A percentile compares a stretch with the other conserved stretches of the same genome.
phyloP scores from a whole-genome alignment of 164 flowering plant species.

The Brasenia schreberi region DNA sequence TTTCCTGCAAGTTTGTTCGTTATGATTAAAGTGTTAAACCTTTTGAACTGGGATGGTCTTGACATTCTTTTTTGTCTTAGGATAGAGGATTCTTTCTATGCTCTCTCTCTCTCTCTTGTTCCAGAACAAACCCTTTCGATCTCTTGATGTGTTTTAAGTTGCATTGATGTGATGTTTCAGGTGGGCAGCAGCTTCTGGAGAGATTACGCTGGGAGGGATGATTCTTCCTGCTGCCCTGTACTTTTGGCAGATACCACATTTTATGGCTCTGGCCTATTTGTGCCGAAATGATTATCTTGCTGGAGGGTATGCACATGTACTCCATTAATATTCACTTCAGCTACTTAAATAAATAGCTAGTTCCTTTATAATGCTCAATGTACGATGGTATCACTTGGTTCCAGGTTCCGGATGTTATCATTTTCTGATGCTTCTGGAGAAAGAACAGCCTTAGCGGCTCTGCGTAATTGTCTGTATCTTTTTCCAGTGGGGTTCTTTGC shows the following conservation, averaged over 20 bases:
- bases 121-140: no score
- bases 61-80: no score
- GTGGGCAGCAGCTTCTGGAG: constrained; percentile 91
- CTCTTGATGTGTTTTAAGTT: no score
- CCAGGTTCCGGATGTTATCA: constrained; percentile 76
- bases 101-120: no score
- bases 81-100: no score
- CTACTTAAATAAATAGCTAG: not conserved
- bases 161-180: constrained; percentile 18
- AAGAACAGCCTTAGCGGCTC: constrained; percentile 71
- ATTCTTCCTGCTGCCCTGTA: constrained; percentile 94
- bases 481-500: constrained; percentile 81
- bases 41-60: no score
- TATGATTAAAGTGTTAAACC: no score
- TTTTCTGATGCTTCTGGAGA: constrained; percentile 71
- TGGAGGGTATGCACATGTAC: constrained; percentile 61
- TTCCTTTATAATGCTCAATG: not conserved
- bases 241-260: constrained; percentile 98
- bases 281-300: constrained; percentile 91
- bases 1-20: no score
- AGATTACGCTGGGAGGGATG: constrained; percentile 58
- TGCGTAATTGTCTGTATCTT: constrained; percentile 79
- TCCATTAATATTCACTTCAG: not conserved
- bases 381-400: not conserved
- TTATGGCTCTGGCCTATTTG: constrained; percentile 94